Evolutionary conservation across 257 asterid genomes (phyloP).

Genomic region (Cordia subcordata): DNA sequence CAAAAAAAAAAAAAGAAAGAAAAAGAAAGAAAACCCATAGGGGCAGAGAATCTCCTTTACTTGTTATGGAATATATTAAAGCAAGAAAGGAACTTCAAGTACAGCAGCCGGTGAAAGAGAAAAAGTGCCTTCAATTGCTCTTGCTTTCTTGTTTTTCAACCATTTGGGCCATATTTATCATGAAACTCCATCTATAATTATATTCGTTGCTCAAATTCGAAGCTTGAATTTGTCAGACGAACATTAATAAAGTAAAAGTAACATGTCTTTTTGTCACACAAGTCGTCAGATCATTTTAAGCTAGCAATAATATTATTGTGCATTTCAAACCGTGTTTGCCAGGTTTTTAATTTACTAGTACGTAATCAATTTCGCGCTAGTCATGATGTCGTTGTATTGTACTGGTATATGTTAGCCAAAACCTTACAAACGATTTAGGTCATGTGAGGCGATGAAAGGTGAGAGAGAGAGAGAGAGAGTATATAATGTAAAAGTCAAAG

Average conservation of each 20-base stretch:
- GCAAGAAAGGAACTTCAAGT: constrained; percentile 46
- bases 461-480: too few relatives aligned
- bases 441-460: too few relatives aligned
- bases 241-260: background rate
- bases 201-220: constrained; percentile 23
- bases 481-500: too few relatives aligned
- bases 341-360: background rate
- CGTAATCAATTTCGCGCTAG: too few relatives aligned
- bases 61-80: constrained; percentile 60
- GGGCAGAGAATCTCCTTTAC: constrained; percentile 70
- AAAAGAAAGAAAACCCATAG: too few relatives aligned
- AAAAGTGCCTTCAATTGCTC: constrained; percentile 31
- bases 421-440: too few relatives aligned
- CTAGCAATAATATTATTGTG: too few relatives aligned
- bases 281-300: background rate
- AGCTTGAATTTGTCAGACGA: constrained; percentile 16
- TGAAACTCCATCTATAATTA: constrained; percentile 19
- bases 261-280: background rate
- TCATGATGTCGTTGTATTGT: too few relatives aligned
- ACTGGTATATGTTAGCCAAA: too few relatives aligned
- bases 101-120: constrained; percentile 44
- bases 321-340: too few relatives aligned
- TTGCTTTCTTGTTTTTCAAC: constrained; percentile 38
- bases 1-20: too few relatives aligned
- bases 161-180: constrained; percentile 37